Evolutionary conservation across 164 flowering plant species (phyloP), one percentile per base, ranked within the genome.

Genomic region (Aristolochia californica): DNA sequence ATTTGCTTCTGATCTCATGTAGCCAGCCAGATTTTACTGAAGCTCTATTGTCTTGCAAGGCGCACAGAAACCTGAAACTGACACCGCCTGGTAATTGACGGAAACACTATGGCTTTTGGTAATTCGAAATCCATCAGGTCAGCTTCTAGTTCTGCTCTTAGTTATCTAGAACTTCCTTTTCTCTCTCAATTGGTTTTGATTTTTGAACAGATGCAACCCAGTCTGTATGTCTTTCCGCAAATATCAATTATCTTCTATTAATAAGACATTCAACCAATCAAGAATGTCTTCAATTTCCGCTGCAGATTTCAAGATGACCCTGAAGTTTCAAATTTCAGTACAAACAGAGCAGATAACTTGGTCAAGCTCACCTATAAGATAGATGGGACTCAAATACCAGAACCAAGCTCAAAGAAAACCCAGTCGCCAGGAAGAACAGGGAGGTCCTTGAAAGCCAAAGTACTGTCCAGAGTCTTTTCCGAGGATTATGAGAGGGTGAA

Each of bases 401-500:
- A 59, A 9, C 27, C 59, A 57, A 11, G 58, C 60, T 25, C 68
- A 17, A 66, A 72, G 82, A 71, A 73, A 47, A 48, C 76, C 56
- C 53, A 60, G 47, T 53, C 30, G 20, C 21, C 61, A 11, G 55
- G 45, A 38, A 70, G 48, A 61, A 15, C 61, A 25, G 70, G 74
- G 45, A 79, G 38, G 48, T 87, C 82, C 17, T 70, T 84, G 60
- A 88, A 77, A 71, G 73, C 85, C 30, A 84, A 77, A 75, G 91
- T 88, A 5, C 73, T 88, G 45, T 83, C 89, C 8, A 73, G 98
- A 68, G 98, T 91, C 1, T 88, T 91, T 65, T 88, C 96, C 11
- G 98, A 91, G 65, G 98, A 88, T 52, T 83, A 83, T 53, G 90
- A 80, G 70, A 76, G 79, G 60, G 83, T 66, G 56, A 79, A 72